Evolutionary conservation across 306 rosid genomes (phyloP).

Genomic region (Cicer arietinum): DNA sequence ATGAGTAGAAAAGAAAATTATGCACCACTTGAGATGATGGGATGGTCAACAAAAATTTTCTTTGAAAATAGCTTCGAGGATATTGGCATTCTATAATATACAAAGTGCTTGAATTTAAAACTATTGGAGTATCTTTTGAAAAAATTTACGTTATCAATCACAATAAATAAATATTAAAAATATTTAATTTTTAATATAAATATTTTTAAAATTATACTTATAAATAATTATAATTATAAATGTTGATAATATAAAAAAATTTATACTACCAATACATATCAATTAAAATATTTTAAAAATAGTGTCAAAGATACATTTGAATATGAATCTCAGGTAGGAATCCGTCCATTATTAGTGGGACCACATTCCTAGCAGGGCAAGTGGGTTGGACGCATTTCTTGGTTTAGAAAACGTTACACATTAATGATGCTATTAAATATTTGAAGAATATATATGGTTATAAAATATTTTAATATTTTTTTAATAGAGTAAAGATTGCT

Average conservation of each 20-base stretch:
- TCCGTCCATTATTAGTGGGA: slow-evolving; percentile 52
- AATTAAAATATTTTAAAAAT: background rate
- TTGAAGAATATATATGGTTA: slow-evolving; percentile 28
- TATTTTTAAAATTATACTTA: too few relatives aligned
- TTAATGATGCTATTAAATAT: slow-evolving; percentile 43
- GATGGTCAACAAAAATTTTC: slow-evolving; percentile 42
- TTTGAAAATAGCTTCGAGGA: slow-evolving; percentile 43
- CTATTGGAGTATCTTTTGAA: slow-evolving; percentile 42
- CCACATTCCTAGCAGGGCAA: slow-evolving; percentile 58
- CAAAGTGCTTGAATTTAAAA: slow-evolving; percentile 41
- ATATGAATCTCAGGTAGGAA: slow-evolving; percentile 44
- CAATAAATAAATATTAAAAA: too few relatives aligned
- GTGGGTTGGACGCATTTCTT: slow-evolving; percentile 50
- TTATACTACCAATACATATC: too few relatives aligned
- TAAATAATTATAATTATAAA: too few relatives aligned
- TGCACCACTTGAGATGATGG: slow-evolving; percentile 44
- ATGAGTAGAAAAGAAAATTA: background rate
- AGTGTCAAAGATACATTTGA: slow-evolving; percentile 42
- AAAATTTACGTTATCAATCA: too few relatives aligned
- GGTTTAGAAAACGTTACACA: slow-evolving; percentile 48
- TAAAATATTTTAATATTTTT: slow-evolving; percentile 30
- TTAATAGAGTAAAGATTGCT: slow-evolving; percentile 5
- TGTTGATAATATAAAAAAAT: too few relatives aligned
- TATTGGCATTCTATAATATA: slow-evolving; percentile 32
- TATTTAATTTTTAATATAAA: too few relatives aligned